Evolutionary conservation across 2,329 filamentous ascomycete species (phyloP), one percentile per base, ranked within the genome.

Genomic region (Raffaelea deltoideospora): DNA sequence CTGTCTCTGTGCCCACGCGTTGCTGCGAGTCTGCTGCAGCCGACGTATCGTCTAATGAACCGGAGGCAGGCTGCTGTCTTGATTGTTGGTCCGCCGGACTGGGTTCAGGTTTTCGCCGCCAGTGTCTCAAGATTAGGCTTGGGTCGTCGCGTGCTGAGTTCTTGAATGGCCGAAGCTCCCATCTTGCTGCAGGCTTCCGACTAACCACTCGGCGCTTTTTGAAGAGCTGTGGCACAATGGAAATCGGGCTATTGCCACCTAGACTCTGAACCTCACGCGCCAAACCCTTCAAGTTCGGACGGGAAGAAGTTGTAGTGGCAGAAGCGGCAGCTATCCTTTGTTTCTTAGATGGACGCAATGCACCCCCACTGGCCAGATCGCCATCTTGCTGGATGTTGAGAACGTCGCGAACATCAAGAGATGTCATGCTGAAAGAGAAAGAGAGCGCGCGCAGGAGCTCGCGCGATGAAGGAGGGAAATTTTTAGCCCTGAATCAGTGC

Each of bases 391-490:
- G 78, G 53, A 93, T 66, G 56, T 87, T 84, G 52, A 93, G 75
- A 53, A 93, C 83, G 56, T 93, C 85, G 61, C 82, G 84, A 48
- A 92, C 74, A 66, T 93, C 85, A 55, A 76, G 72, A 44, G 79
- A 79, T 42, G 78, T 68, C 77, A 83, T 83, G n/a, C 11, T 33
- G 18, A 5, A 17, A n/a, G n/a, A n/a, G n/a, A n/a, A n/a, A n/a
- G n/a, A n/a, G n/a, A n/a, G n/a, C n/a, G n/a, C n/a, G n/a, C n/a
- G n/a, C n/a, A n/a, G n/a, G n/a, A n/a, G n/a, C n/a, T n/a, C n/a
- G n/a, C n/a, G n/a, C n/a, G n/a, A n/a, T n/a, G n/a, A n/a, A n/a
- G n/a, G n/a, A n/a, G n/a, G n/a, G n/a, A n/a, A n/a, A n/a, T n/a
- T n/a, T n/a, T n/a, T n/a, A n/a, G n/a, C n/a, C n/a, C n/a, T n/a